phyloP scores from a whole-genome alignment of 441 rosid genomes.

The Rhodomyrtus psidioides region DNA sequence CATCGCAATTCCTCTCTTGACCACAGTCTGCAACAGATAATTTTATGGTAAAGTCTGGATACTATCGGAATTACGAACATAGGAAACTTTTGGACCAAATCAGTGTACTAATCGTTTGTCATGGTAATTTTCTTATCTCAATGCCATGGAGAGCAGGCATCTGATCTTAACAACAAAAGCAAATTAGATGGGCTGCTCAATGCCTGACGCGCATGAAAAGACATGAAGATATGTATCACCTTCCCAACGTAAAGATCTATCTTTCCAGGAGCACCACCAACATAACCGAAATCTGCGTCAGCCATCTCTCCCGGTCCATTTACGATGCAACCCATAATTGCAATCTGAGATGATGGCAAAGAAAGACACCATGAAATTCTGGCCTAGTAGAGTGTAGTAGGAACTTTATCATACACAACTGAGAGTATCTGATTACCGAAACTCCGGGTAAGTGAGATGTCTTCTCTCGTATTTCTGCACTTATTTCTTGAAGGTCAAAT shows the following conservation, averaged over 20 bases:
- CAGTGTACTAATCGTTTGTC: not conserved
- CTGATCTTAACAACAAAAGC: not conserved
- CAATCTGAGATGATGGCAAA: slow-evolving; percentile 37
- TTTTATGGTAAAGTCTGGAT: not conserved
- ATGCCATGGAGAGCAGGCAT: not conserved
- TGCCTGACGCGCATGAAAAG: not conserved
- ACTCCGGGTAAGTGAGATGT: slow-evolving; percentile 97
- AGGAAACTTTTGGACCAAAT: not conserved
- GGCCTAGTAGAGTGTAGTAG: not conserved
- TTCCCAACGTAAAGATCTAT: slow-evolving; percentile 93
- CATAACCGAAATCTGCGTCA: slow-evolving; percentile 95
- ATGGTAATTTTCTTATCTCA: not conserved
- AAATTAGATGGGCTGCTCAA: not conserved
- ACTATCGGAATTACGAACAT: not conserved
- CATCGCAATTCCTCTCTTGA: slow-evolving; percentile 91
- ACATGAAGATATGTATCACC: slow-evolving; percentile 26
- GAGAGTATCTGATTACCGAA: slow-evolving; percentile 41
- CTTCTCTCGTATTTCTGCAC: slow-evolving; percentile 88
- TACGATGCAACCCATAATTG: slow-evolving; percentile 99
- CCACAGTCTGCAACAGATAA: slow-evolving; percentile 64
- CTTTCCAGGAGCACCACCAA: slow-evolving; percentile 96
- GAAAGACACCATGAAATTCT: not conserved
- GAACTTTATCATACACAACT: not conserved
- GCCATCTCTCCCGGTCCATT: slow-evolving; percentile 99
- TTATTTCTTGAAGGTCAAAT: slow-evolving; percentile 93